Evolutionary conservation across 148 eudicot species (phyloP).

Genomic region (Rhododendron williamsianum): DNA sequence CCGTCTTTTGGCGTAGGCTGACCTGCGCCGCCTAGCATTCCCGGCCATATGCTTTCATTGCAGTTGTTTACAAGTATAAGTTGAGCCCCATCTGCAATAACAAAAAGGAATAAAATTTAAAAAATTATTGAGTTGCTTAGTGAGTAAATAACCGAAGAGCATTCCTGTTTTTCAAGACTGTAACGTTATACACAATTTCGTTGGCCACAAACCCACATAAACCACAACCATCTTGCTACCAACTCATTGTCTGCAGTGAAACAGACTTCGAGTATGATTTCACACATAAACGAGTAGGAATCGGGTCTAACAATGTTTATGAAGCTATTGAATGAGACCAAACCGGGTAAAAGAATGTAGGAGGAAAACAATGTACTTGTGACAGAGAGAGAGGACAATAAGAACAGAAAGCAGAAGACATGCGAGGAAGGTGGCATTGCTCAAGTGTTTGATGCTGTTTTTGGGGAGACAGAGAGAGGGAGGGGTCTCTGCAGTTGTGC

Average conservation of each 20-base stretch:
- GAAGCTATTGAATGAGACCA: neutral
- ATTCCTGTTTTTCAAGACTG: neutral
- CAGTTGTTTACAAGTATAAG: conserved; percentile 94
- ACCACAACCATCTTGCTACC: neutral
- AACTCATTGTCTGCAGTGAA: neutral
- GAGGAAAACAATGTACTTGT: conserved; percentile 34
- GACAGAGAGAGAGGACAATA: conserved; percentile 16
- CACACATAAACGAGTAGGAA: neutral
- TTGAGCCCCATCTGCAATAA: conserved; percentile 54
- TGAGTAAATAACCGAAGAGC: neutral
- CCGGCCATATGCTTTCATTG: conserved; percentile 73
- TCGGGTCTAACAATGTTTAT: neutral
- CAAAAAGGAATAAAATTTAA: neutral
- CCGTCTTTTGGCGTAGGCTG: conserved; percentile 59
- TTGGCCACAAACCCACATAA: neutral
- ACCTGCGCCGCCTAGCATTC: conserved; percentile 70
- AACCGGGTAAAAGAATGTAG: neutral
- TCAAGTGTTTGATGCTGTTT: neutral
- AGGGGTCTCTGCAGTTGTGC: neutral
- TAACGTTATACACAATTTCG: no score
- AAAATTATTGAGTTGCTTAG: neutral
- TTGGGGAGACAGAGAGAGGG: neutral
- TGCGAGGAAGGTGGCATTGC: conserved; percentile 25
- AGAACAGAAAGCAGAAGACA: conserved; percentile 11
- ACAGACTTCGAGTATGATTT: neutral